Conservation (phyloP, 2,329 filamentous ascomycete genomes). For the Fusarium equiseti region DNA sequence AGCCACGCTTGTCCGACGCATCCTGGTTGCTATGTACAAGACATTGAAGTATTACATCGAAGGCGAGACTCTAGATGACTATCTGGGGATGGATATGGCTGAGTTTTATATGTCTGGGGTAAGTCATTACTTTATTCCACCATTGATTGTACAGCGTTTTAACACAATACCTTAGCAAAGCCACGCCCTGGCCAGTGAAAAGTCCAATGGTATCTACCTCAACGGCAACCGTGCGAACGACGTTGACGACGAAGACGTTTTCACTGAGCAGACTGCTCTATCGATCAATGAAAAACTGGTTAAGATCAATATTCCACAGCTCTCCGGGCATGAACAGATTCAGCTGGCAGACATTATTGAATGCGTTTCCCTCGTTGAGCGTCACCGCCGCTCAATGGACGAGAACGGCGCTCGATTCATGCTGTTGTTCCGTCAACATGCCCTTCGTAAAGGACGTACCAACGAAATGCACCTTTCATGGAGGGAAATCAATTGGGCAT, state of each 20-base stretch:
- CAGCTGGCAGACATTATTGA: constrained; percentile 86
- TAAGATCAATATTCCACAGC: constrained; percentile 78
- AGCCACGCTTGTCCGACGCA: constrained; percentile 74
- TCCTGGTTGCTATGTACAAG: constrained; percentile 78
- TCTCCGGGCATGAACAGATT: constrained; percentile 89
- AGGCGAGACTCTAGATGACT: constrained; percentile 83
- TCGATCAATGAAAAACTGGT: constrained; percentile 83
- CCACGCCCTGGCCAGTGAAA: constrained; percentile 40
- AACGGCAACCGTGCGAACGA: constrained; percentile 52
- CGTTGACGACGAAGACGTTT: constrained; percentile 69
- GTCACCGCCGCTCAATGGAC: constrained; percentile 88
- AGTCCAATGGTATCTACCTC: constrained; percentile 55
- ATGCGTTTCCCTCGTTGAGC: constrained; percentile 85
- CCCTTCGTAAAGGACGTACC: constrained; percentile 74
- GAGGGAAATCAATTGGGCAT: constrained; percentile 88
- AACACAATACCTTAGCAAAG: constrained; percentile 31
- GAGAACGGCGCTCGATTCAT: constrained; percentile 90
- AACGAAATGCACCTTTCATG: constrained; percentile 76
- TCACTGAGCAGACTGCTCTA: constrained; percentile 78
- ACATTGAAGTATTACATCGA: constrained; percentile 86
- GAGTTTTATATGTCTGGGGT: constrained; percentile 64
- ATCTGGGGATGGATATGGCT: constrained; percentile 74
- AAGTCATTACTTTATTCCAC: constrained; percentile 13
- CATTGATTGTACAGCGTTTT: constrained; percentile 1
- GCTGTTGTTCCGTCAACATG: constrained; percentile 86